Percentiles rank a stretch among this genome's conserved stretches.
These are phyloP conservation scores for Xylariaceae sp. DNA, from an alignment of 2,329 filamentous ascomycete genomes.

Conservation along the genomic window DNA sequence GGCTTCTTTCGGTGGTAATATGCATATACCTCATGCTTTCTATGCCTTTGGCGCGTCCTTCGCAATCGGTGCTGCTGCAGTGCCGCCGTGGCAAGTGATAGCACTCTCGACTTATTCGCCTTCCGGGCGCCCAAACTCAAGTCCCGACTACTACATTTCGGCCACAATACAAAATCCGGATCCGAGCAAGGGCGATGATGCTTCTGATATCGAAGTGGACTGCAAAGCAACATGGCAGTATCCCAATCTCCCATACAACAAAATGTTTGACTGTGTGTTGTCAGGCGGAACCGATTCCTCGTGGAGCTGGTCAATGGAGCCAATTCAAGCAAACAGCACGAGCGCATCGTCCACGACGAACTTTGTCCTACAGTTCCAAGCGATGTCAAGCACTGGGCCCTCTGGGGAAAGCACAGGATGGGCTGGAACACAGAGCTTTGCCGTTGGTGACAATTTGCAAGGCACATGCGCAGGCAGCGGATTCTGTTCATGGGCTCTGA, in stretches of 20 bases:
- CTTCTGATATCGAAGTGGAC: slow-evolving; percentile 18
- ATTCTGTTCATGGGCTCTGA: no score
- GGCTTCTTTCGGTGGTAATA: no score
- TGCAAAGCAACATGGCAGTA: slow-evolving; percentile 25
- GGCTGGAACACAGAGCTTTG: no score
- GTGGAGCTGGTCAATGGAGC: slow-evolving; percentile 26
- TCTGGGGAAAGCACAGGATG: no score
- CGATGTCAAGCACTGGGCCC: no score
- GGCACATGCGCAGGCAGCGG: no score
- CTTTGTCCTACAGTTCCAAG: no score
- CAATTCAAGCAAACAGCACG: slow-evolving; percentile 13
- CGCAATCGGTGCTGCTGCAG: not conserved
- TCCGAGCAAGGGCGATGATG: slow-evolving; percentile 17
- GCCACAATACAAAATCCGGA: slow-evolving; percentile 27
- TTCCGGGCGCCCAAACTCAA: slow-evolving; percentile 23
- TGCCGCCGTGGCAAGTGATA: slow-evolving; percentile 25
- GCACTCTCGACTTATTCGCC: slow-evolving; percentile 22
- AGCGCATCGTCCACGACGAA: no score
- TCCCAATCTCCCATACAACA: slow-evolving; percentile 15
- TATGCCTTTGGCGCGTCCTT: no score
- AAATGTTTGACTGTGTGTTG: slow-evolving; percentile 16
- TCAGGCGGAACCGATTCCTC: not conserved
- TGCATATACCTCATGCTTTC: no score
- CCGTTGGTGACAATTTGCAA: no score
- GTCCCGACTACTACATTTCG: slow-evolving; percentile 16